These are phyloP conservation scores for Penicillium fimorum DNA, from an alignment of 495 filamentous ascomycete genomes.

Conservation along the genomic window DNA sequence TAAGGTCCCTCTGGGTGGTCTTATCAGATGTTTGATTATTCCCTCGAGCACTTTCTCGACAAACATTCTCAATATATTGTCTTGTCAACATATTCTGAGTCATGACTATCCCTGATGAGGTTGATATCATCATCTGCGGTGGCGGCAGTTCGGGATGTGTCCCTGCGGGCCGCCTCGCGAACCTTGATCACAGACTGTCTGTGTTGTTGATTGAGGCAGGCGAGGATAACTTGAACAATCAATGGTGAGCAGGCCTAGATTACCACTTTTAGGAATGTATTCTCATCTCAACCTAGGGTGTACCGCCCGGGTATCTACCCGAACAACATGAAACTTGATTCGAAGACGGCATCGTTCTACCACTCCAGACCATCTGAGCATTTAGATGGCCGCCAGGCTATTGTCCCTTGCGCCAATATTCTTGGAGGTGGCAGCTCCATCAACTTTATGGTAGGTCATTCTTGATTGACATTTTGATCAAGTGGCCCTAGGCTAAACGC, in stretches of 20 bases:
- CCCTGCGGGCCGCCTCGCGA: slow-evolving; percentile 74
- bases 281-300: slow-evolving; percentile 42
- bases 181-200: slow-evolving; percentile 76
- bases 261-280: background rate
- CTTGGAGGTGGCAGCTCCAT: slow-evolving; percentile 77
- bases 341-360: slow-evolving; percentile 84
- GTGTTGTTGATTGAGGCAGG: slow-evolving; percentile 78
- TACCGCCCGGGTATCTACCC: slow-evolving; percentile 78
- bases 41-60: background rate
- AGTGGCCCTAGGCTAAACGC: background rate
- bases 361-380: slow-evolving; percentile 72
- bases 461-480: background rate
- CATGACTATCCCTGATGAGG: slow-evolving; percentile 59
- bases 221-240: slow-evolving; percentile 79
- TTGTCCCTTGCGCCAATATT: slow-evolving; percentile 78
- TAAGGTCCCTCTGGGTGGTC: background rate
- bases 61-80: background rate
- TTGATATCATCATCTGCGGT: slow-evolving; percentile 82
- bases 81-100: background rate
- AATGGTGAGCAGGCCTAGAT: slow-evolving; percentile 47
- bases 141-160: slow-evolving; percentile 73
- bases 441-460: slow-evolving; percentile 68
- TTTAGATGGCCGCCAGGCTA: slow-evolving; percentile 66
- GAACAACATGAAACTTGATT: slow-evolving; percentile 78
- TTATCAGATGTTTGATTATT: background rate